Base-by-base conservation (phyloP, 176 grass and related monocot species). In the Juncus effusus region DNA sequence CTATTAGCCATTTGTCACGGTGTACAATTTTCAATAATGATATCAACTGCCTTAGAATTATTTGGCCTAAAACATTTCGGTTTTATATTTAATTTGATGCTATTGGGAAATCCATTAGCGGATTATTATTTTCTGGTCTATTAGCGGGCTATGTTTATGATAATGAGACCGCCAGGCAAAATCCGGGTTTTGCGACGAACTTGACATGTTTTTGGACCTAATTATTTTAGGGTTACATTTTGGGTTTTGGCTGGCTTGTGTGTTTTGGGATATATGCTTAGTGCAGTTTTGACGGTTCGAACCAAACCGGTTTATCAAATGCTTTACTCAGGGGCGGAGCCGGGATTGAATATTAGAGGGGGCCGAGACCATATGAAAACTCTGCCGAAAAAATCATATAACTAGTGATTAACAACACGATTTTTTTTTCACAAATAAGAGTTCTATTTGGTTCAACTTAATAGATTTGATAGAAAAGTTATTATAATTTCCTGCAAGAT, bases 51-150 rank as follows among this genome's bases (percentile, higher is more conserved):
- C 6, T 91, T 87, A 2, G 92, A 96, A 49, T 77, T 91, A 56
- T 96, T 96, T 0, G 92, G 92, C 0, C 54, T 91, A 15, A 96
- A 88, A 78, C 79, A 96, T 56, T 96, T 96, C 0, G 92, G 92
- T n/a, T 6, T 96, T 64, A 80, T 96, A 70, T 96, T 91, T 76
- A 96, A 96, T 69, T 91, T 91, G 79, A 96, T 91, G 92, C 51
- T 96, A 62, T 41, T 96, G 68, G 92, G 90, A 64, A 96, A 91
- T 76, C 92, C 92, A 0, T 69, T 96, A 0, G 92, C 87, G 2
- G 92, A 10, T 77, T 96, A 70, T 75, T 96, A 13, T 96, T 96
- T 69, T 96, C 92, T 0, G 87, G 76, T 51, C 70, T 90, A 77
- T 87, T 96, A 50, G 87, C 91, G 15, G 91, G 91, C 4, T 91